phyloP scores from a whole-genome alignment of 148 eudicot genomes.

The Vaccinium corymbosum region DNA sequence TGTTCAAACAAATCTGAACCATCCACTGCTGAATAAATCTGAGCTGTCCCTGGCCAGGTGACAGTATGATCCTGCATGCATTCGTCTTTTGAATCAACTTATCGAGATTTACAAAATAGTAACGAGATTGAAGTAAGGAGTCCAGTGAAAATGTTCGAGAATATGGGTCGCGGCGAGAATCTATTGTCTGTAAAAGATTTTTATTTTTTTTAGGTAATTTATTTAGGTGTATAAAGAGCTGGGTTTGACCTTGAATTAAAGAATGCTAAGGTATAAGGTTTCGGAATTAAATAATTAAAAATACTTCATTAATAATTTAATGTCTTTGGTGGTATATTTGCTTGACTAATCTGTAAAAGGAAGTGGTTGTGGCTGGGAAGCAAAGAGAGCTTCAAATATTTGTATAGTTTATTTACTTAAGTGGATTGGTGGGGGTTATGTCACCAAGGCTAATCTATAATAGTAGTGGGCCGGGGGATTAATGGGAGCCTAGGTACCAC shows the following conservation, averaged over 20 bases:
- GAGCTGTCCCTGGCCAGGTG: not conserved
- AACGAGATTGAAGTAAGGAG: not conserved
- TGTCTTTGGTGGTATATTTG: not conserved
- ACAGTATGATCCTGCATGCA: not conserved
- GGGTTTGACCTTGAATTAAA: not conserved
- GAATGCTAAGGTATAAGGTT: not conserved
- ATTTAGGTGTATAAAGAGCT: not conserved
- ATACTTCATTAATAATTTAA: not conserved
- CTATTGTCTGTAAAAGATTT: not conserved
- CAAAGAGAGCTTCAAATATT: not conserved
- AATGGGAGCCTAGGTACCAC: not conserved
- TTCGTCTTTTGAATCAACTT: not conserved
- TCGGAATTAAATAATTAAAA: not conserved
- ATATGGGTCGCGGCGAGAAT: not conserved
- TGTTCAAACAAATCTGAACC: too few species aligned
- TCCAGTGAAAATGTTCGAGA: not conserved
- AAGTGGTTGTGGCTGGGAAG: not conserved
- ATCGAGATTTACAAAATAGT: not conserved
- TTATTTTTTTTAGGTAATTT: not conserved
- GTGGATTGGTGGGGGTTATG: constrained; percentile 8
- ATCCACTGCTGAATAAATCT: too few species aligned
- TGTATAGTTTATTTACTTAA: not conserved
- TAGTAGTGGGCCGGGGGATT: not conserved
- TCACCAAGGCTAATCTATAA: not conserved
- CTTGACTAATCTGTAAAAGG: not conserved